Evolutionary conservation across 148 eudicot species (phyloP), one percentile per base, ranked within the genome.

Genomic region (Mesembryanthemum crystallinum): DNA sequence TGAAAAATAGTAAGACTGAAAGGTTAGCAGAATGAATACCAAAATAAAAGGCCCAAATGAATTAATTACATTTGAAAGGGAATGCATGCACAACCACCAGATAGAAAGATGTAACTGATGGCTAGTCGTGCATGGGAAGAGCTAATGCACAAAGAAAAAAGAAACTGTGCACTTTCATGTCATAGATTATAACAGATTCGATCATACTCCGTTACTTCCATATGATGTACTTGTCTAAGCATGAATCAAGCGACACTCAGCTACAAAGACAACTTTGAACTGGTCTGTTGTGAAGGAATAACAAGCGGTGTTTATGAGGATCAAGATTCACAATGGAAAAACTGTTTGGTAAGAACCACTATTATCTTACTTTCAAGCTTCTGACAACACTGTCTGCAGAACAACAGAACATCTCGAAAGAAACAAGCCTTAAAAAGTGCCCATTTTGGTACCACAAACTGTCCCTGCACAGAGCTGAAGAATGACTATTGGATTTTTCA

Each of bases 391-490:
- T 90, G 90, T 74, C 98, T 91, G 18, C 84, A 86, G 32, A 94
- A 86, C 83, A 94, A 80, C 73, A 94, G 78, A 64, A 79, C 47
- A 78, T 94, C 98, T 77, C 97, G 85, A 45, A 82, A 54, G 64
- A 94, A 84, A 76, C 95, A 90, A 64, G 97, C 79, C 78, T 68
- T 84, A 43, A 87, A 85, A 61, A 94, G 93, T 82, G 88, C 94
- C 86, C 77, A 52, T 79, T 79, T 87, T n/a, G 97, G 75, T 64
- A 82, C 81, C 8, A 89, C 88, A 76, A 52, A 94, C 78, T 86
- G 39, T 82, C 78, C 60, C 28, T 86, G 71, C 84, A 79, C 42
- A 94, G 75, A 82, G 95, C 89, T 21, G 80, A 75, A 62, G 86
- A 87, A 75, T 88, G 90, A 75, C 71, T 78, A 52, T 78, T 83